Conservation (phyloP, 306 rosid species). For the Corylus avellana region DNA sequence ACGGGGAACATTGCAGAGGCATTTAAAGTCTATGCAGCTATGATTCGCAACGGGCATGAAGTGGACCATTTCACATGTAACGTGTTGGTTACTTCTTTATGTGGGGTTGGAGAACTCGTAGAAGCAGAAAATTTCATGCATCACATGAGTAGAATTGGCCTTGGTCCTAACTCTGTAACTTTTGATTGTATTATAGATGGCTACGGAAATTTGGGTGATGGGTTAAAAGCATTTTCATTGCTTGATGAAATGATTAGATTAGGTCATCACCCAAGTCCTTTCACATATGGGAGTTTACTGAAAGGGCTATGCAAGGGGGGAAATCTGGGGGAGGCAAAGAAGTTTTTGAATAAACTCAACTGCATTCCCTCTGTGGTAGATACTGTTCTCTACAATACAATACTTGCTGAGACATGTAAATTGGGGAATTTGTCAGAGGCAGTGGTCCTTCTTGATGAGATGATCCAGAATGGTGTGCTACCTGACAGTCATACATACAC, state of each 20-base stretch:
- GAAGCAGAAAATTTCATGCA: conserved; percentile 67
- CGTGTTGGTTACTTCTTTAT: conserved; percentile 52
- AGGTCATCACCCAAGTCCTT: conserved; percentile 64
- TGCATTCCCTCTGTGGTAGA: conserved; percentile 53
- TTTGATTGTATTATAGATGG: conserved; percentile 62
- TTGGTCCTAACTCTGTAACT: conserved; percentile 52
- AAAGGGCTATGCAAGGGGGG: conserved; percentile 69
- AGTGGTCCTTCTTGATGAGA: conserved; percentile 54
- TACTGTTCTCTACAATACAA: conserved; percentile 57
- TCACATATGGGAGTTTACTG: conserved; percentile 62
- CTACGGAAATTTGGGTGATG: conserved; percentile 58
- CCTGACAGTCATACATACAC: conserved; percentile 63
- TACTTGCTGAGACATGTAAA: conserved; percentile 52
- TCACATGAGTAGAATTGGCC: conserved; percentile 68
- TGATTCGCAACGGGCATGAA: conserved; percentile 50
- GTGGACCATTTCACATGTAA: conserved; percentile 61
- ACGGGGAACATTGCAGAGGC: conserved; percentile 58
- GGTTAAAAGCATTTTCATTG: conserved; percentile 52
- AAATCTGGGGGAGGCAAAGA: conserved; percentile 53
- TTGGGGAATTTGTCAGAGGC: conserved; percentile 59
- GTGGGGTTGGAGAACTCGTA: conserved; percentile 50
- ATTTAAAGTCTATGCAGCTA: conserved; percentile 52
- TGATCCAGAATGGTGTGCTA: conserved; percentile 53
- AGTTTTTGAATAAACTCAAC: conserved; percentile 44
- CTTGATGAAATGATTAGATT: conserved; percentile 61